phyloP scores from a whole-genome alignment of 2,329 filamentous ascomycete genomes.

The Ophiostoma perfectum region DNA sequence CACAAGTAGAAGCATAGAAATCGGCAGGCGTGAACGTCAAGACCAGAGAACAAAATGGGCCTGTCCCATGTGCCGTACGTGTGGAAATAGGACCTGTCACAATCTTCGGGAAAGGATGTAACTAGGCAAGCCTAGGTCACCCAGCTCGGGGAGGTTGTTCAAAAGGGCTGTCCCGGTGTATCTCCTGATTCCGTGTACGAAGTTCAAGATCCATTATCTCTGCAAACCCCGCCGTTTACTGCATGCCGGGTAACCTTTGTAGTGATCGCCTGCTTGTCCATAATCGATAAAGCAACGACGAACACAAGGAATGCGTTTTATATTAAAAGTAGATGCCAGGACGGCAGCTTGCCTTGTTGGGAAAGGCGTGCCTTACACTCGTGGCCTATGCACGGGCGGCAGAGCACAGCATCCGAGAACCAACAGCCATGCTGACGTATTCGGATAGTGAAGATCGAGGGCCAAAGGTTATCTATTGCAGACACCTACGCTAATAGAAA shows the following conservation, averaged over 20 bases:
- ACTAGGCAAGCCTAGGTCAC: no score
- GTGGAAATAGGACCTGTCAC: not conserved
- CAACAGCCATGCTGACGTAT: conserved; percentile 2
- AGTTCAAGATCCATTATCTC: no score
- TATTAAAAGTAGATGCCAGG: not conserved
- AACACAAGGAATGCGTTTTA: no score
- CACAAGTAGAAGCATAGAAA: not conserved
- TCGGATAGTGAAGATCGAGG: not conserved
- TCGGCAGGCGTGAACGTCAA: not conserved
- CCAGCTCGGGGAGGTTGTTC: no score
- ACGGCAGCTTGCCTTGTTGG: conserved; percentile 1
- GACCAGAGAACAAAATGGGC: not conserved
- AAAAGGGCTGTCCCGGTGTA: no score
- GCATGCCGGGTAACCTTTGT: no score
- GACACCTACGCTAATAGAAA: no score
- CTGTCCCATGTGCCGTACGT: not conserved
- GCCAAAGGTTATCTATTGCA: not conserved
- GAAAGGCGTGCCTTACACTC: not conserved
- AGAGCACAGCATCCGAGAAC: not conserved
- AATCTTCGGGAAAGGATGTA: not conserved
- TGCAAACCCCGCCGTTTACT: no score
- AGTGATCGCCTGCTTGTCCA: no score
- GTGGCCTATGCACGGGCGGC: not conserved
- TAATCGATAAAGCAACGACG: no score
- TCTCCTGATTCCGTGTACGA: no score